Conservation (phyloP, 345 rosid genomes). For the Tarenaya hassleriana region DNA sequence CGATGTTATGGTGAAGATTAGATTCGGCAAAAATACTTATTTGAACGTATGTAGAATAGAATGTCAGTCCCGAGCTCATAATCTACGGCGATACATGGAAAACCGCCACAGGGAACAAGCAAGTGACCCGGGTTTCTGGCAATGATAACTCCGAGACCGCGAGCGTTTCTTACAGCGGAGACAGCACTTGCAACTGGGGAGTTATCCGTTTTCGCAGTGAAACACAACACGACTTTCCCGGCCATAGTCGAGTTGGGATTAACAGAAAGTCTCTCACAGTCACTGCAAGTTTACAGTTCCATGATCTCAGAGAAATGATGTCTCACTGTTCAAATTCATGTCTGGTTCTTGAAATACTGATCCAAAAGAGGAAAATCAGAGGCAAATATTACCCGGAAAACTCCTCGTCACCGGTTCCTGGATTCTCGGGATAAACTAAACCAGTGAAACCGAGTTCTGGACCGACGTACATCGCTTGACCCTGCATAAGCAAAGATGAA, state of each 20-base stretch:
- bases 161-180: slow-evolving; percentile 20
- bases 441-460: slow-evolving; percentile 25
- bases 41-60: slow-evolving; percentile 32
- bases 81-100: slow-evolving; percentile 33
- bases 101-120: slow-evolving; percentile 24
- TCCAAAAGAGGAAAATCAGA: too few relatives aligned
- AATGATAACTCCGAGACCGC: slow-evolving; percentile 36
- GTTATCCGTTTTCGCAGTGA: slow-evolving; percentile 16
- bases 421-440: slow-evolving; percentile 34
- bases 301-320: too few relatives aligned
- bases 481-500: too few relatives aligned
- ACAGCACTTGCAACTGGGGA: slow-evolving; percentile 23
- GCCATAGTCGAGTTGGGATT: slow-evolving; percentile 15
- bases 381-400: too few relatives aligned
- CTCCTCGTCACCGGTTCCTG: slow-evolving; percentile 12
- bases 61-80: slow-evolving; percentile 34
- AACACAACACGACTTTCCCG: slow-evolving; percentile 36
- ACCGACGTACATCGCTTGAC: slow-evolving; percentile 29
- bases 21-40: slow-evolving; percentile 27
- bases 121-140: slow-evolving; percentile 29
- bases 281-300: slow-evolving; percentile 3
- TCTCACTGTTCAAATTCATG: too few relatives aligned
- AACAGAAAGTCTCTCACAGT: slow-evolving; percentile 1
- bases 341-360: too few relatives aligned
- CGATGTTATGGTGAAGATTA: neutral